phyloP scores from a whole-genome alignment of 352 stramenopile genomes.

The Globisporangium canariense region DNA sequence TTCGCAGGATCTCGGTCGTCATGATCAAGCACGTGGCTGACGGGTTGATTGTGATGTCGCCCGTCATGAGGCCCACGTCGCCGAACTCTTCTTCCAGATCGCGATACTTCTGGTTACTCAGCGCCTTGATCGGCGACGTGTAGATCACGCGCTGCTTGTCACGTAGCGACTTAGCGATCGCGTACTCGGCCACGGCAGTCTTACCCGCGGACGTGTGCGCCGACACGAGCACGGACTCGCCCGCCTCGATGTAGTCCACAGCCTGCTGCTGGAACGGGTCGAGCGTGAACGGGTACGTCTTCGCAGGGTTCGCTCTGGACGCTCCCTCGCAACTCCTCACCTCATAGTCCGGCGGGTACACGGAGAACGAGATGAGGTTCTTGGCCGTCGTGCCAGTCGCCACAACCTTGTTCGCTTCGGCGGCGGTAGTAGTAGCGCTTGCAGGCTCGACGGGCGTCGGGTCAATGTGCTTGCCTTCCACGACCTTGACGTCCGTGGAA shows the following conservation, averaged over 20 bases:
- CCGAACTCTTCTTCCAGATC: constrained; percentile 94
- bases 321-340: constrained; percentile 41
- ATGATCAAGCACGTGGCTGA: constrained; percentile 97
- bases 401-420: constrained; percentile 52
- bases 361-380: constrained; percentile 94
- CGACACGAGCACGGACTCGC: constrained; percentile 98
- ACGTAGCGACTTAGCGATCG: constrained; percentile 96
- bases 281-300: constrained; percentile 97
- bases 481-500: constrained; percentile 54
- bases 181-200: constrained; percentile 97
- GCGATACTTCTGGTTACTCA: constrained; percentile 99
- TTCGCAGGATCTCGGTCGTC: constrained; percentile 97
- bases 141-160: constrained; percentile 96
- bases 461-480: constrained; percentile 75
- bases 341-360: constrained; percentile 79
- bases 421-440: constrained; percentile 1
- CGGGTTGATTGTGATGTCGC: constrained; percentile 99
- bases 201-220: constrained; percentile 98
- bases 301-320: constrained; percentile 85
- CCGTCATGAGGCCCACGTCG: constrained; percentile 99
- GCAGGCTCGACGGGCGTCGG: constrained; percentile 37
- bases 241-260: constrained; percentile 94
- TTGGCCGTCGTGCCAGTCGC: constrained; percentile 94
- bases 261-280: constrained; percentile 98
- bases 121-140: constrained; percentile 99